Percentiles rank a stretch among this genome's conserved stretches.
phyloP scores from a whole-genome alignment of 2,329 filamentous ascomycete genomes.

The Colletotrichum chlorophyti region DNA sequence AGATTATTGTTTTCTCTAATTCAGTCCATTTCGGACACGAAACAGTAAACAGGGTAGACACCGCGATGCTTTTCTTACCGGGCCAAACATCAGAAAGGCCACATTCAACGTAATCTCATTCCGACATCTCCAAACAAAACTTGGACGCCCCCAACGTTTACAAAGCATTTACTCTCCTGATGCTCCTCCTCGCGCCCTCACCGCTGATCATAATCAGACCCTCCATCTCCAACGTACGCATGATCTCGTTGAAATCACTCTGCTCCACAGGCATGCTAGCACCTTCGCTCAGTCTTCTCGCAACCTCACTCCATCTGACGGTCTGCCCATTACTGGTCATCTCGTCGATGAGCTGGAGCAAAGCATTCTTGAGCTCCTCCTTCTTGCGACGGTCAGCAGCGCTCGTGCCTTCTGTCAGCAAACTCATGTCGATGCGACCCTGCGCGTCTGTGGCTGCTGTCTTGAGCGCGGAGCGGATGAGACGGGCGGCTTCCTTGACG shows the following conservation, averaged over 20 bases:
- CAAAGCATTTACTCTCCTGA: constrained; percentile 74
- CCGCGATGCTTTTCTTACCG: constrained; percentile 46
- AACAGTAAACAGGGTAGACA: too few relatives aligned
- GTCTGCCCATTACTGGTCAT: constrained; percentile 71
- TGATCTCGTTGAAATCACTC: constrained; percentile 81
- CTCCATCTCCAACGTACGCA: constrained; percentile 83
- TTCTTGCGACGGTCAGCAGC: constrained; percentile 84
- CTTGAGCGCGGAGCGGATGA: constrained; percentile 94
- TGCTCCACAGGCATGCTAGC: constrained; percentile 76
- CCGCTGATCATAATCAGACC: constrained; percentile 81
- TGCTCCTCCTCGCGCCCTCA: constrained; percentile 82
- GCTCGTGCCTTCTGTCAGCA: constrained; percentile 93
- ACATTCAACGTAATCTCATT: constrained; percentile 23
- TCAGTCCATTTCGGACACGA: too few relatives aligned
- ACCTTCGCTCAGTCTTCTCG: constrained; percentile 74
- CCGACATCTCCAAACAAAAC: not conserved
- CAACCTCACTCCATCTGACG: constrained; percentile 81
- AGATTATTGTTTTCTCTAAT: too few relatives aligned
- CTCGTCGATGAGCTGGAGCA: constrained; percentile 80
- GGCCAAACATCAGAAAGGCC: constrained; percentile 47
- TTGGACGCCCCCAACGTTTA: constrained; percentile 16
- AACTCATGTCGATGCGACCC: constrained; percentile 94
- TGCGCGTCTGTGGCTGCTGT: constrained; percentile 94
- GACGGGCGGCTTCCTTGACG: constrained; percentile 86
- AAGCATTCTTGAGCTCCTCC: constrained; percentile 82